These are phyloP conservation scores for Globisporangium cylindrosporum DNA, from an alignment of 352 stramenopile genomes.

Conservation along the genomic window DNA sequence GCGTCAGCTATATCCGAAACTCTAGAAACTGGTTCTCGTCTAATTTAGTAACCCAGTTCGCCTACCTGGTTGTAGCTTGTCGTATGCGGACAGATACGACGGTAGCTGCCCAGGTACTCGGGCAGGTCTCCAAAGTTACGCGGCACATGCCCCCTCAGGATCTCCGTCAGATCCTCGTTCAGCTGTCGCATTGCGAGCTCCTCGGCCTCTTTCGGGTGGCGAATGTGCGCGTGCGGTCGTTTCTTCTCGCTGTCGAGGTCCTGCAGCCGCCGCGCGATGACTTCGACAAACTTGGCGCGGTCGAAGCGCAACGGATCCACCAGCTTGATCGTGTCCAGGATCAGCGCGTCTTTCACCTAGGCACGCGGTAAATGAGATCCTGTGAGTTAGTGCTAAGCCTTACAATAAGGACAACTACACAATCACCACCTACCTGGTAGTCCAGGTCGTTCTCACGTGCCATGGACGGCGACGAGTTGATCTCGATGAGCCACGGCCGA, in stretches of 20 bases:
- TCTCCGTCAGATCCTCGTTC: conserved; percentile 73
- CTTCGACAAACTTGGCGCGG: conserved; percentile 54
- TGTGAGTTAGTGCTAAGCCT: not conserved
- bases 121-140: conserved; percentile 65
- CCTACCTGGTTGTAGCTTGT: conserved; percentile 65
- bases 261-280: conserved; percentile 62
- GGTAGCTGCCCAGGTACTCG: conserved; percentile 55
- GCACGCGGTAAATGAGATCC: not conserved
- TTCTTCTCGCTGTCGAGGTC: conserved; percentile 54
- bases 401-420: not conserved
- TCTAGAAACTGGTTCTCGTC: not conserved
- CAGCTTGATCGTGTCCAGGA: conserved; percentile 85
- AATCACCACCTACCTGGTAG: conserved; percentile 25
- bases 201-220: conserved; percentile 52
- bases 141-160: conserved; percentile 50
- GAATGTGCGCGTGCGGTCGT: conserved; percentile 50
- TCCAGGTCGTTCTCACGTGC: conserved; percentile 86
- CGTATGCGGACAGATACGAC: conserved; percentile 57
- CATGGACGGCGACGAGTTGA: conserved; percentile 94
- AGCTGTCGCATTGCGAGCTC: conserved; percentile 42
- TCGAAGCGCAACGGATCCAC: conserved; percentile 85
- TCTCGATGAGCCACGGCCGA: conserved; percentile 94
- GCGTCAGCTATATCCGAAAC: too few relatives aligned
- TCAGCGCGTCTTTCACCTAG: conserved; percentile 87
- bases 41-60: not conserved